Conservation (phyloP, 78 protist genomes). For the Guillardia theta region DNA sequence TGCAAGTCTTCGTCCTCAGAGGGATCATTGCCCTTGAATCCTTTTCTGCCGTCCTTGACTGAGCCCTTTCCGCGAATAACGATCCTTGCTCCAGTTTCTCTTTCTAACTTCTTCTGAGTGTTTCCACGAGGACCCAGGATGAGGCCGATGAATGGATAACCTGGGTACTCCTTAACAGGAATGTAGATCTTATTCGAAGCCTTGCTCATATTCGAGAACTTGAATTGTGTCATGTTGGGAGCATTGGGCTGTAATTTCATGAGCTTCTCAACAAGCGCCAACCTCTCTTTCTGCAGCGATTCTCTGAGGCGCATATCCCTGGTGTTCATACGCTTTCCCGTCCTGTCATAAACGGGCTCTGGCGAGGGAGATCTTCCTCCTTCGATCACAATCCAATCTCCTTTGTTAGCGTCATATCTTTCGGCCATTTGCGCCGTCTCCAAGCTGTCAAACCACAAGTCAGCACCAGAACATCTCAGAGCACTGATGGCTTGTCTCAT, state of each 20-base stretch:
- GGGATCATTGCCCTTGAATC: slow-evolving; percentile 14
- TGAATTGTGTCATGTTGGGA: slow-evolving; percentile 42
- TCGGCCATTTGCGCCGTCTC: neutral
- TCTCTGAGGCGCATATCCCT: slow-evolving; percentile 71
- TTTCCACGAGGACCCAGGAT: slow-evolving; percentile 71
- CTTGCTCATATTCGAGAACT: neutral
- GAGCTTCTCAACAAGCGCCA: slow-evolving; percentile 43
- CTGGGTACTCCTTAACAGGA: slow-evolving; percentile 82
- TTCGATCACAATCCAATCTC: neutral
- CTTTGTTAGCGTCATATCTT: neutral
- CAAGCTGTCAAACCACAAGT: neutral
- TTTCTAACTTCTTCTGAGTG: neutral
- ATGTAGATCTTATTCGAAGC: slow-evolving; percentile 60
- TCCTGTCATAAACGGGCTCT: slow-evolving; percentile 74
- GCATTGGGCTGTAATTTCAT: slow-evolving; percentile 50
- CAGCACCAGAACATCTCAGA: neutral
- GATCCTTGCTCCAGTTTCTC: slow-evolving; percentile 72
- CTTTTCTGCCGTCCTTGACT: slow-evolving; percentile 77
- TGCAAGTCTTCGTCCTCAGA: slow-evolving; percentile 80
- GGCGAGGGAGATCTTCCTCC: slow-evolving; percentile 73
- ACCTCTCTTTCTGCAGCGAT: slow-evolving; percentile 68
- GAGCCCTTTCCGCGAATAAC: slow-evolving; percentile 87
- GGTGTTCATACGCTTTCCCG: slow-evolving; percentile 84
- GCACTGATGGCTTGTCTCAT: neutral
- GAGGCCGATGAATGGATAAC: slow-evolving; percentile 51